Base-by-base conservation (phyloP, 1,284 basidiomycete genomes). In the Sporisorium exsertum region DNA sequence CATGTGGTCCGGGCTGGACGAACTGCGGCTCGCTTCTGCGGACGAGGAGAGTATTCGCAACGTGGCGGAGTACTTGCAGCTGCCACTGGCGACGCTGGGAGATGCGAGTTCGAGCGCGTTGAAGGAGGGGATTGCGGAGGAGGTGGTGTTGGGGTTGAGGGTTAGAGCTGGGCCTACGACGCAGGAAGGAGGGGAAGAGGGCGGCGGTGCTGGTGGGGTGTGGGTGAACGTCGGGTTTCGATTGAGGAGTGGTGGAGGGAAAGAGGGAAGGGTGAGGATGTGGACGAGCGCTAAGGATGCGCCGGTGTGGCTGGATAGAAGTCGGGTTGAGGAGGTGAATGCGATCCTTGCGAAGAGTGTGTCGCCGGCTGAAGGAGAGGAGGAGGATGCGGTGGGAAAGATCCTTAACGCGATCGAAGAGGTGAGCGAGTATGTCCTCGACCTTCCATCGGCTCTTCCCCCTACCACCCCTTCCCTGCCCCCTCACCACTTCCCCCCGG, bases 1-100 rank as follows among this genome's bases (percentile, higher is more conserved):
- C 46, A 80, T 80, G 78, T 80, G 78, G 78, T 56, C 55, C 6
- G 76, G 72, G 1, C 42, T 46, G 7, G 73, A 71, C 46, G 76
- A 78, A 42, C 53, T 80, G 0, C 16, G 22, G 5, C 35, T 79
- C 24, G 15, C 55, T 2, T 2, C 51, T 2, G 18, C 33, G 3
- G 71, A 69, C 16, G 69, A 74, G 20, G 12, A 6, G 1, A 27
- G 56, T 12, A 58, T 73, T 7, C 35, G 49, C 13, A 5, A 7
- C 0, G 45, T 80, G 2, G 72, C 60, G 1, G 58, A 73, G 20
- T 80, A 67, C 40, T 55, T 80, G 15, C 61, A 67, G 42, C 58
- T 80, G 1, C 60, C 66, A 0, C 8, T 80, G n/a, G 45, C 45
- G 5, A 33, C 59, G 26, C 49, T 80, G 9, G 78, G 69, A 0